Percentiles rank a stretch among this genome's conserved stretches.
These are phyloP conservation scores for Leucaena leucocephala DNA, from an alignment of 306 rosid genomes.

Conservation along the genomic window DNA sequence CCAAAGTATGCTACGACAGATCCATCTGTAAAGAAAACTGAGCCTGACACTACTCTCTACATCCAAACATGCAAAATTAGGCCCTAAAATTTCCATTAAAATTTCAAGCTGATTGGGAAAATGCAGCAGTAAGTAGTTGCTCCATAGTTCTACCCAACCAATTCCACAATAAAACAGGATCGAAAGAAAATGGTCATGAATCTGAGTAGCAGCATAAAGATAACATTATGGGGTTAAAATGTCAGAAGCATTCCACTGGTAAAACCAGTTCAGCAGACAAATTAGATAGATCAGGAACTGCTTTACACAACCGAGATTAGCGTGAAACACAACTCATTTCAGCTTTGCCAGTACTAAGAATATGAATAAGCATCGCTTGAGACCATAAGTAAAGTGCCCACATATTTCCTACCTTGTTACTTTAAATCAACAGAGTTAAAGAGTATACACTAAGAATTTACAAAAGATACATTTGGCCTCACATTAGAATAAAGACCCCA, in stretches of 20 bases:
- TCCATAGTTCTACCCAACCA: slow-evolving; percentile 5
- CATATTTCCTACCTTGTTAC: slow-evolving; percentile 14
- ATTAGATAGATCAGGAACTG: too few relatives aligned
- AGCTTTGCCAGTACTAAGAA: too few relatives aligned
- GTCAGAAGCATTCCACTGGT: background rate
- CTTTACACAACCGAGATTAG: too few relatives aligned
- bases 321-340: too few relatives aligned
- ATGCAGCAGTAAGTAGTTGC: background rate
- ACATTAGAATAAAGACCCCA: background rate
- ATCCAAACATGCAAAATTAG: background rate
- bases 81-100: background rate
- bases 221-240: background rate
- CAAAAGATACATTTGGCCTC: background rate
- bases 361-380: too few relatives aligned
- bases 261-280: too few relatives aligned
- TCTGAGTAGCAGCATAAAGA: background rate
- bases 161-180: slow-evolving; percentile 14
- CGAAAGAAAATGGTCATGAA: background rate
- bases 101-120: background rate
- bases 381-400: background rate
- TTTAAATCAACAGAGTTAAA: background rate
- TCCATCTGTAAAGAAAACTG: background rate
- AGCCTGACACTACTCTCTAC: too few relatives aligned
- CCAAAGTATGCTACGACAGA: background rate
- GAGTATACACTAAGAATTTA: background rate